These are phyloP conservation scores for Colletotrichum chlorophyti DNA, from an alignment of 2,329 filamentous ascomycete genomes.

Conservation along the genomic window DNA sequence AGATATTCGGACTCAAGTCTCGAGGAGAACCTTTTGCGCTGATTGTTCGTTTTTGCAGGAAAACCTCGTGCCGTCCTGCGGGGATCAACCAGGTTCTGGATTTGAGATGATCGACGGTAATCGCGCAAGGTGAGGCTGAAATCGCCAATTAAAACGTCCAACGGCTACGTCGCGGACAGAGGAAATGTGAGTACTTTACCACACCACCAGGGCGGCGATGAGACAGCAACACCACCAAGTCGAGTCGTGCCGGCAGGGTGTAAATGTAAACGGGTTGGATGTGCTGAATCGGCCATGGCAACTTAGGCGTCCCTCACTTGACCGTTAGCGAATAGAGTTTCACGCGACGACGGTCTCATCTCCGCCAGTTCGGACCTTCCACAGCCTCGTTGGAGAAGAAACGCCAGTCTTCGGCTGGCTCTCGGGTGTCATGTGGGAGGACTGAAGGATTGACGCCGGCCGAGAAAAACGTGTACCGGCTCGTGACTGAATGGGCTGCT, in stretches of 20 bases:
- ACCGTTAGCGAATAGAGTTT: conserved; percentile 2
- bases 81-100: conserved; percentile 20
- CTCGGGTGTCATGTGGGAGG: not conserved
- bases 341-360: not conserved
- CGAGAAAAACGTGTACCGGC: not conserved
- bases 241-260: conserved; percentile 10
- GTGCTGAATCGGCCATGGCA: not conserved
- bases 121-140: conserved; percentile 24
- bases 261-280: not conserved
- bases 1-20: conserved; percentile 5
- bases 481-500: not conserved
- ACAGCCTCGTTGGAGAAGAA: not conserved
- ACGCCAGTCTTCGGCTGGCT: conserved; percentile 8
- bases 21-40: conserved; percentile 10
- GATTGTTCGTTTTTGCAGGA: conserved; percentile 2
- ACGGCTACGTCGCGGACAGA: conserved; percentile 3
- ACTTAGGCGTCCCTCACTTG: not conserved
- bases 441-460: not conserved
- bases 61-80: conserved; percentile 14
- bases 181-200: not conserved
- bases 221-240: not conserved
- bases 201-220: conserved; percentile 10
- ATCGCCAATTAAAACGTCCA: conserved; percentile 16
- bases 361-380: not conserved
- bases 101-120: conserved; percentile 24